These are phyloP conservation scores for Picea glauca DNA, from an alignment of 75 land plant genomes.

Conservation along the genomic window DNA sequence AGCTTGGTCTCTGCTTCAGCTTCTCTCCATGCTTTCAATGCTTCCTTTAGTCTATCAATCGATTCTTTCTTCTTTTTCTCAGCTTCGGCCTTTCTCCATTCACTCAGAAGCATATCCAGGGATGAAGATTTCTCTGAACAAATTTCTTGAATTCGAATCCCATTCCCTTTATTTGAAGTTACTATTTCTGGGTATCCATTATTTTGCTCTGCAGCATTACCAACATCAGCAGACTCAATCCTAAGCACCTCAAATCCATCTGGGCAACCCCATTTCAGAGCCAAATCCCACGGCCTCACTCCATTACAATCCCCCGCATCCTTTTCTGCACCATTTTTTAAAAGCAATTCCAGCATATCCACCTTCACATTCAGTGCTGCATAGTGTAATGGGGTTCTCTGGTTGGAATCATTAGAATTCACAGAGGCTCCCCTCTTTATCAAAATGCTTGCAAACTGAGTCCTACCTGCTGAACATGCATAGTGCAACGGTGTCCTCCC, in stretches of 20 bases:
- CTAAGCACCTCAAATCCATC: conserved; percentile 13
- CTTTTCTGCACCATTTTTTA: too few relatives aligned
- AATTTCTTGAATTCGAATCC: background rate
- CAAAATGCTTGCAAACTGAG: too few relatives aligned
- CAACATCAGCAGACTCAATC: background rate
- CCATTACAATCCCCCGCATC: too few relatives aligned
- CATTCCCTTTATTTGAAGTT: background rate
- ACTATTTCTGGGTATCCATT: background rate
- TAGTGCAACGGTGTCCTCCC: too few relatives aligned
- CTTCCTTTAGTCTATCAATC: conserved; percentile 13
- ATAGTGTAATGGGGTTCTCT: too few relatives aligned
- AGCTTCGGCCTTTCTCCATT: conserved; percentile 21
- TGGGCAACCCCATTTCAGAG: conserved; percentile 17
- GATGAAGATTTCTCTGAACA: conserved; percentile 16
- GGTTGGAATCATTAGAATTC: too few relatives aligned
- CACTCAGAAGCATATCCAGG: conserved; percentile 15
- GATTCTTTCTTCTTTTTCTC: conserved; percentile 21
- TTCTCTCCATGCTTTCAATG: conserved; percentile 23
- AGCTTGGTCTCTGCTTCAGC: conserved; percentile 10
- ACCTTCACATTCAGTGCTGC: too few relatives aligned
- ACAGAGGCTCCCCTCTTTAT: too few relatives aligned
- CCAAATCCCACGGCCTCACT: too few relatives aligned
- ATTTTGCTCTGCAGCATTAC: background rate
- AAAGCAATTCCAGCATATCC: too few relatives aligned
- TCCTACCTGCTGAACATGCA: too few relatives aligned